phyloP scores from a whole-genome alignment of 106 monocot genomes.

The Allium sativum region DNA sequence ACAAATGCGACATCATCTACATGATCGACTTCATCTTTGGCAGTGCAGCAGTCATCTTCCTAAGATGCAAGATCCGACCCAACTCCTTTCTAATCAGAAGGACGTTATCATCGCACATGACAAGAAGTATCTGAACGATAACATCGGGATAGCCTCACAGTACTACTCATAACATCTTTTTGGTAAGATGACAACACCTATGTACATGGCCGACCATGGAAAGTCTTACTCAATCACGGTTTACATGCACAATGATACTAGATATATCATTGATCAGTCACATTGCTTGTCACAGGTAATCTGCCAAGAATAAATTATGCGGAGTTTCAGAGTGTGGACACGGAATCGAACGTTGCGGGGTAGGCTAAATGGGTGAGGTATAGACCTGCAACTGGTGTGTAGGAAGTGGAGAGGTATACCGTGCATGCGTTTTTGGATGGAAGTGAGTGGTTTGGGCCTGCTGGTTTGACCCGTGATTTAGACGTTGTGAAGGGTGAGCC shows the following conservation, averaged over 20 bases:
- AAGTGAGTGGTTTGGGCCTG: conserved; percentile 9
- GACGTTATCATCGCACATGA: conserved; percentile 29
- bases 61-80: conserved; percentile 16
- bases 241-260: conserved; percentile 20
- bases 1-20: no score
- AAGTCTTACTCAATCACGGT: conserved; percentile 20
- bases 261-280: conserved; percentile 7
- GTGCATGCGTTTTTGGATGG: conserved; percentile 17
- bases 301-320: conserved; percentile 18
- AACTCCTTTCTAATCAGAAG: conserved; percentile 17
- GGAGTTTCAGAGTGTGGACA: conserved; percentile 18
- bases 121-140: conserved; percentile 18
- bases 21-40: conserved; percentile 24
- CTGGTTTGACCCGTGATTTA: conserved; percentile 11
- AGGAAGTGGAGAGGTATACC: conserved; percentile 16
- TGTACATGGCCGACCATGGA: conserved; percentile 20
- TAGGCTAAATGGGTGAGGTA: conserved; percentile 22
- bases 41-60: conserved; percentile 18
- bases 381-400: not conserved
- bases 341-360: conserved; percentile 12
- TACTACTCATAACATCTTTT: conserved; percentile 5
- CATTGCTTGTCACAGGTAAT: conserved; percentile 22
- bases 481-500: no score
- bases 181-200: not conserved
- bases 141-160: conserved; percentile 21